Evolutionary conservation across 164 flowering plant genomes (phyloP).

Genomic region (Dillenia turbinata): DNA sequence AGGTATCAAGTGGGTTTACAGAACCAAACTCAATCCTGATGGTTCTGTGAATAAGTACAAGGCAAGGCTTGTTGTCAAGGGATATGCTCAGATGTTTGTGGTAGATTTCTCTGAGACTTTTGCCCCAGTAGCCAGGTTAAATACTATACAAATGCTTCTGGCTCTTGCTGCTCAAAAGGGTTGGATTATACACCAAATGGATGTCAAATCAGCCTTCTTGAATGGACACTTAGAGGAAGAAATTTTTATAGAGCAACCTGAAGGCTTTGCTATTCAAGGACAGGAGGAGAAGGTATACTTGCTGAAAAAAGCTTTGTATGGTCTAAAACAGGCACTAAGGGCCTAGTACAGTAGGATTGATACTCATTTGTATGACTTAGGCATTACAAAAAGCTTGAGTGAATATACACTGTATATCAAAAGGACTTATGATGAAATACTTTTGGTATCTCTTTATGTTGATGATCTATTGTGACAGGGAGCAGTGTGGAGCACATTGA

Average conservation of each 20-base stretch:
- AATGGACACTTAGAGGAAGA: slow-evolving; percentile 12
- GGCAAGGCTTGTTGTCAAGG: too few species aligned
- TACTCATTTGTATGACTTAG: background rate
- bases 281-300: too few species aligned
- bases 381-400: background rate
- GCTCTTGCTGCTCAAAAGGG: background rate
- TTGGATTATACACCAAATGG: background rate
- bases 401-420: background rate
- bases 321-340: background rate
- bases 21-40: background rate
- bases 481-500: background rate
- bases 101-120: too few species aligned
- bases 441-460: slow-evolving; percentile 1
- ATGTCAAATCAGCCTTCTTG: slow-evolving; percentile 7
- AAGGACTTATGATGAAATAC: background rate
- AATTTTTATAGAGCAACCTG: slow-evolving; percentile 8
- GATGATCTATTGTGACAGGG: slow-evolving; percentile 6
- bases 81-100: too few species aligned
- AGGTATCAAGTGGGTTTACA: background rate
- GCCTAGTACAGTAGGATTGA: slow-evolving; percentile 11
- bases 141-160: slow-evolving; percentile 3
- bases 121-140: too few species aligned
- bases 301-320: too few species aligned
- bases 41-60: too few species aligned
- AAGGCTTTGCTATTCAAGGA: background rate